phyloP scores from a whole-genome alignment of 768 basidiomycete genomes.

The Dioszegia hungarica region DNA sequence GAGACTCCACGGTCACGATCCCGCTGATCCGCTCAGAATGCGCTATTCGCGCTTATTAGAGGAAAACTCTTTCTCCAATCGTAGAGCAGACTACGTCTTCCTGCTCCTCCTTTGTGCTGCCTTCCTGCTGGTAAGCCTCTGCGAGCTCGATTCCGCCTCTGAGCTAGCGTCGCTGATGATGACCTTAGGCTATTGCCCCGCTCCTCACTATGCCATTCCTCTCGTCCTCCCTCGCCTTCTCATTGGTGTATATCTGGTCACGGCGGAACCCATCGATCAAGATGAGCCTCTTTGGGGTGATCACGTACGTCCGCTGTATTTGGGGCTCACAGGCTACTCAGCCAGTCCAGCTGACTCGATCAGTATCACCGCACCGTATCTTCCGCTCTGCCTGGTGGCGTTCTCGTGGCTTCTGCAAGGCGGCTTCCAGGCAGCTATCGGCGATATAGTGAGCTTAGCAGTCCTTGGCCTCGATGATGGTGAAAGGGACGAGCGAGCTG shows the following conservation, averaged over 20 bases:
- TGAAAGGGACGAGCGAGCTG: not conserved
- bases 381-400: conserved; percentile 82
- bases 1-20: not conserved
- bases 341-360: not conserved
- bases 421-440: conserved; percentile 41
- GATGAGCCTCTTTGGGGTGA: conserved; percentile 90
- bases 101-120: conserved; percentile 74
- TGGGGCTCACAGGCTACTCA: not conserved
- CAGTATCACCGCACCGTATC: conserved; percentile 82
- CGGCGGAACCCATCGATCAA: conserved; percentile 87
- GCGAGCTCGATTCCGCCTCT: no score
- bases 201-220: conserved; percentile 89
- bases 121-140: conserved; percentile 71
- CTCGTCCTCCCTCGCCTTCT: conserved; percentile 85
- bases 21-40: conserved; percentile 63
- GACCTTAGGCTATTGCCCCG: conserved; percentile 66
- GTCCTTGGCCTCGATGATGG: no score
- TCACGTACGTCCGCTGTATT: conserved; percentile 55
- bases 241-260: conserved; percentile 96
- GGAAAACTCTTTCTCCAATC: conserved; percentile 89
- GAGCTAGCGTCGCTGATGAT: not conserved
- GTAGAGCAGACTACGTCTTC: conserved; percentile 92
- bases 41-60: conserved; percentile 94
- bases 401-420: conserved; percentile 57
- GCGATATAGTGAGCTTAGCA: conserved; percentile 43